Evolutionary conservation across 202 grass and related monocot genomes (phyloP).

Genomic region (Setaria italica): DNA sequence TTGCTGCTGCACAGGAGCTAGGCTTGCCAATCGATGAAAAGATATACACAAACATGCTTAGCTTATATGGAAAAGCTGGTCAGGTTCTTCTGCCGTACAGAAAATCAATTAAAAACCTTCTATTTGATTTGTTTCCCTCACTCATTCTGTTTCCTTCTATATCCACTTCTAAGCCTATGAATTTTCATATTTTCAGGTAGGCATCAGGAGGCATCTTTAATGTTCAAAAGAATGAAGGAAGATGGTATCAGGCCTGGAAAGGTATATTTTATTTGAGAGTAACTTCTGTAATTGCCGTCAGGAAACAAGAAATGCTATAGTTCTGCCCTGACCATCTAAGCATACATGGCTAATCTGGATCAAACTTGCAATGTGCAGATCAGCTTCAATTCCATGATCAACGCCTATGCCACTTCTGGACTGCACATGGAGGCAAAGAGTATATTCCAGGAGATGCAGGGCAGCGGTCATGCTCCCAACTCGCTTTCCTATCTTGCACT

Average conservation of each 20-base stretch:
- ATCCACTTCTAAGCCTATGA: conserved; percentile 31
- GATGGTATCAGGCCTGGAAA: conserved; percentile 78
- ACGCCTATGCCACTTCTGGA: conserved; percentile 73
- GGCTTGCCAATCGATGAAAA: conserved; percentile 71
- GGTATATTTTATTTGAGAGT: conserved; percentile 44
- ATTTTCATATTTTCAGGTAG: conserved; percentile 56
- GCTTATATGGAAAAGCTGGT: conserved; percentile 85
- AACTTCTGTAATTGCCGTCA: neutral
- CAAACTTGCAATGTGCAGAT: conserved; percentile 64
- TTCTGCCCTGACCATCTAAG: neutral
- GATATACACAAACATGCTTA: conserved; percentile 89
- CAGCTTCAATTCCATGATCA: conserved; percentile 85
- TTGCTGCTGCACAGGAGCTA: conserved; percentile 61
- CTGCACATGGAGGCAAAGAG: conserved; percentile 54
- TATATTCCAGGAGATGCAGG: conserved; percentile 71
- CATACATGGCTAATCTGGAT: neutral
- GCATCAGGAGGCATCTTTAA: conserved; percentile 62
- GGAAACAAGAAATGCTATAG: neutral
- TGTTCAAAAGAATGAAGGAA: conserved; percentile 87
- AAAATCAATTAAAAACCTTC: neutral
- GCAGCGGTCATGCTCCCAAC: conserved; percentile 51
- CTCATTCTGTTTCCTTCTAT: neutral
- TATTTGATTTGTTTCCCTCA: neutral
- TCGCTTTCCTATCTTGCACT: conserved; percentile 63
- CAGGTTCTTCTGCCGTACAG: conserved; percentile 15